Base-by-base conservation (phyloP, 306 rosid species). In the Senna tora region DNA sequence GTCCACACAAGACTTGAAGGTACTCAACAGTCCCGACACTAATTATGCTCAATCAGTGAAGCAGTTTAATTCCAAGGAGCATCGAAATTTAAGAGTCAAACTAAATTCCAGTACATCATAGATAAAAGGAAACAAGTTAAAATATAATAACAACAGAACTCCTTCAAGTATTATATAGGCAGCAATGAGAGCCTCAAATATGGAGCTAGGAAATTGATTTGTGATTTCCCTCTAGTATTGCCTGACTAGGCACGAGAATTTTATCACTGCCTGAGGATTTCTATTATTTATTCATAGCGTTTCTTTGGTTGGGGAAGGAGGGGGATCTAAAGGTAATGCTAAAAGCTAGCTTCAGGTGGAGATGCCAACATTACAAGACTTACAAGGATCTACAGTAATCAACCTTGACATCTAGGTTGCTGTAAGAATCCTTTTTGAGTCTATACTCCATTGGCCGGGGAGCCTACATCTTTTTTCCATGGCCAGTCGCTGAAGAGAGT, bases 401-500 rank as follows among this genome's bases (percentile, higher is more conserved):
- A 67, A 70, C 85, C 55, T 88, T 83, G 22, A 56, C 76, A 83
- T 80, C 81, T 36, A 81, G 78, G 73, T 80, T 74, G 79, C 70
- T 60, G 57, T 69, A 74, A 58, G 75, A 67, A 82, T 78, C 86
- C 72, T 80, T 80, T 61, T n/a, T 78, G 46, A 81, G 77, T 53
- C 75, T 79, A 45, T 79, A 79, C 67, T 75, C 89, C 17, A 52
- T 25, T 59, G 39, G 55, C 42, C 41, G 83, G 67, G 17, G 83
- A 83, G 39, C 78, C 73, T 59, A 68, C 58, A 74, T 83, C 88
- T 80, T 76, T 85, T 63, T 84, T 76, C 86, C 83, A 83, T 49
- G 80, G 87, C 90, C 90, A 88, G 76, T 79, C 88, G 68, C 68
- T 76, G 56, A 88, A 81, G 67, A 85, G 87, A 42, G 83, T 65